Evolutionary conservation across 2,329 filamentous ascomycete species (phyloP).

Genomic region (Pyricularia sp.): DNA sequence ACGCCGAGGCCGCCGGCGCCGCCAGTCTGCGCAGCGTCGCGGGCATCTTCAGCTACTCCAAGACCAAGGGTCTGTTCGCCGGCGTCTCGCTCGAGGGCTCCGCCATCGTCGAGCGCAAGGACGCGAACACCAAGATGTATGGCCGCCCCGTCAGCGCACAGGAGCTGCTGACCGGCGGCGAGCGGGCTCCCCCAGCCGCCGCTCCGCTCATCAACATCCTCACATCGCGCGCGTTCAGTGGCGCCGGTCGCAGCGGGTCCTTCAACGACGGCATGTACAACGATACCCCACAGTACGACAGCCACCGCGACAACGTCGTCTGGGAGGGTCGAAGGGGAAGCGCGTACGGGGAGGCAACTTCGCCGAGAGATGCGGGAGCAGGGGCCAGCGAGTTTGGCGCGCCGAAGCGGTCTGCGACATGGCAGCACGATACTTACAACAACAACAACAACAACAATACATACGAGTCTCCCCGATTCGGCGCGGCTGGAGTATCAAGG

Average conservation of each 20-base stretch:
- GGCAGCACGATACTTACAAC: constrained; percentile 70
- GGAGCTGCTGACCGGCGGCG: constrained; percentile 70
- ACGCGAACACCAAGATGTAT: constrained; percentile 96
- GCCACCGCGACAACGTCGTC: constrained; percentile 69
- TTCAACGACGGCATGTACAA: constrained; percentile 72
- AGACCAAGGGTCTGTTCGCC: constrained; percentile 94
- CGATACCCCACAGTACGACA: constrained; percentile 82
- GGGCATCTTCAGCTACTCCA: constrained; percentile 93
- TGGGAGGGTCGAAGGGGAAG: constrained; percentile 70
- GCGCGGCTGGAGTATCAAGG: constrained; percentile 24
- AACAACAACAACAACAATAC: constrained; percentile 50
- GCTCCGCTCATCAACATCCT: constrained; percentile 77
- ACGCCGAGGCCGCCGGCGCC: constrained; percentile 91
- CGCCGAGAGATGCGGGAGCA: constrained; percentile 24
- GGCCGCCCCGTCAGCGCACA: constrained; percentile 70
- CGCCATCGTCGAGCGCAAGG: constrained; percentile 85
- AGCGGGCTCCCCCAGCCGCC: constrained; percentile 71
- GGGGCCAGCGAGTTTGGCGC: constrained; percentile 41
- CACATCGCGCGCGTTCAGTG: constrained; percentile 76
- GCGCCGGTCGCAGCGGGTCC: constrained; percentile 35
- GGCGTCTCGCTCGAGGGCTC: constrained; percentile 92
- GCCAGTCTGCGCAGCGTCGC: constrained; percentile 84
- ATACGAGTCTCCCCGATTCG: constrained; percentile 12
- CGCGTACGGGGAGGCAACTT: constrained; percentile 58
- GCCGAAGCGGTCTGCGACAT: constrained; percentile 57